Base-by-base conservation (phyloP, 2,329 filamentous ascomycete genomes). In the Cladobotryum mycophilum region DNA sequence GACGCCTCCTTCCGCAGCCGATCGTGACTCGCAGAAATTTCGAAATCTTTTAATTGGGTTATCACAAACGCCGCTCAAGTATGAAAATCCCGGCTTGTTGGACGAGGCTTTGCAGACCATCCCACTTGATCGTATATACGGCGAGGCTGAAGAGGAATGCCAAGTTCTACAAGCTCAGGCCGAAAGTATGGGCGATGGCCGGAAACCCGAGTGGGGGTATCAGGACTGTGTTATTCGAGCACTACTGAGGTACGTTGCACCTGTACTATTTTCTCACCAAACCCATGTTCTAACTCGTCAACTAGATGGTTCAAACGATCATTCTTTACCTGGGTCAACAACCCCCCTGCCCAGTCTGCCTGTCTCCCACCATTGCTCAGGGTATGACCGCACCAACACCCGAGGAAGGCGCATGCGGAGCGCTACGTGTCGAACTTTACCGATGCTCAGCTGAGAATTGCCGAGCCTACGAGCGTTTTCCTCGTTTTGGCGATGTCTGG, bases 291-390 rank as follows among this genome's bases (percentile, higher is more conserved):
- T 61, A 55, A 68, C 57, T 43, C 30, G 20, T 8, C 35, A 30
- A 41, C 41, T 18, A 67, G 70, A 58, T 97, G 93, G 93, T 99
- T 96, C 74, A 95, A 93, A 73, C 81, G 86, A 57, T 86, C 87
- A 7, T 97, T 97, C 73, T 97, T 97, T 71, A 84, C 86, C 53
- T 99, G 91, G 85, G 89, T 97, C 61, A 95, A 96, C 73, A 96
- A 96, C 69, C 93, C 93, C 1, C 79, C 86, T 97, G 93, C 69
- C 80, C 86, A 9, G 76, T 81, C 49, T 99, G 93, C 69, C 75
- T 85, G 58, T 88, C 86, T 45, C 89, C 89, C 37, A 96, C 92
- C 3, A 81, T 93, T 51, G 85, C 84, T 9, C 81, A 86, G 61
- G 92, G 91, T 59, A 86, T 89, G 80, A 89, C 88, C 1, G 82